These are phyloP conservation scores for Spergularia marina DNA, from an alignment of 148 eudicot species.

Conservation along the genomic window DNA sequence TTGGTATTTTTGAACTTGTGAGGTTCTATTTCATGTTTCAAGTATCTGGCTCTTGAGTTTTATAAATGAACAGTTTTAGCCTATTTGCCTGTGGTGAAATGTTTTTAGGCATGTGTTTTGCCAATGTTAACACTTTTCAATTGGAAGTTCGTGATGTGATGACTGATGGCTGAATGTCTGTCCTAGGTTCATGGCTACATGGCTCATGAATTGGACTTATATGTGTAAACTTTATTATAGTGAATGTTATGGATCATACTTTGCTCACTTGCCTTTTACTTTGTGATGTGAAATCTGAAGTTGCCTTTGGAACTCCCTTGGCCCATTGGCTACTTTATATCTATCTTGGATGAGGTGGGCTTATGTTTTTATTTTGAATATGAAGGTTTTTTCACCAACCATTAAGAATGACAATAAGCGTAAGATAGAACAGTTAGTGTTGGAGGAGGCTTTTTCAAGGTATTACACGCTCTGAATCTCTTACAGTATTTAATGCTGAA, in stretches of 20 bases:
- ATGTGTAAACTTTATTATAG: background rate
- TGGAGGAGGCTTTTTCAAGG: conserved; percentile 78
- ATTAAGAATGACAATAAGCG: conserved; percentile 49
- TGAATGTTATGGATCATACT: background rate
- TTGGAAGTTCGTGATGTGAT: background rate
- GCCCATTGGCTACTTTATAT: background rate
- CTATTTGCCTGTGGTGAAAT: background rate
- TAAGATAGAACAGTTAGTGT: conserved; percentile 57
- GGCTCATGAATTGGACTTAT: background rate
- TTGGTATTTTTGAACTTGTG: background rate
- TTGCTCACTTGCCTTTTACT: too few relatives aligned
- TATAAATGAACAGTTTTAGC: background rate
- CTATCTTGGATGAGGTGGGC: conserved; percentile 6
- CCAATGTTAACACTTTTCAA: background rate
- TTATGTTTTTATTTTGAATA: conserved; percentile 14
- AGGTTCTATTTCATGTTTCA: background rate
- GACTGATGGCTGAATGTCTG: background rate
- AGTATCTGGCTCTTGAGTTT: background rate
- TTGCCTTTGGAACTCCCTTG: background rate
- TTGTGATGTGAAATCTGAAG: background rate
- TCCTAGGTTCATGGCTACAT: background rate
- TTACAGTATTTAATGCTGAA: background rate
- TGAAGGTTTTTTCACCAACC: conserved; percentile 31
- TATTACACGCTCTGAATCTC: conserved; percentile 19
- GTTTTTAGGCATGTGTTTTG: background rate